These are phyloP conservation scores for Sphagnurus paluster DNA, from an alignment of 1,284 basidiomycete genomes.

Conservation along the genomic window DNA sequence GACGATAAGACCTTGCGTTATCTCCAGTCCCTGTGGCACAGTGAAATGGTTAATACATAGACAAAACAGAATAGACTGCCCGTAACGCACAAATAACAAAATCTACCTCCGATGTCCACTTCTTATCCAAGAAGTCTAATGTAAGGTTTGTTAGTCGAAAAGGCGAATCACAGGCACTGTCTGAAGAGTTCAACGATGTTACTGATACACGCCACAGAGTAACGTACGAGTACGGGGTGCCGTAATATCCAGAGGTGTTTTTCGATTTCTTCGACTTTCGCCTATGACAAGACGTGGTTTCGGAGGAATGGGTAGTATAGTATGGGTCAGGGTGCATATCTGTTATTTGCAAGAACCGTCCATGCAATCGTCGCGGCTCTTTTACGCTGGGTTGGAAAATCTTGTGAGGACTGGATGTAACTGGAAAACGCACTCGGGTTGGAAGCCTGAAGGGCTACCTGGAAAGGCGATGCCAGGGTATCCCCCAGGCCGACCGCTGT, in stretches of 20 bases:
- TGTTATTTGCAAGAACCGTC: constrained; percentile 75
- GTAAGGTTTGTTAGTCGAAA: constrained; percentile 77
- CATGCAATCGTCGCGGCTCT: constrained; percentile 57
- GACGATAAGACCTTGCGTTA: constrained; percentile 67
- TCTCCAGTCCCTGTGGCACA: constrained; percentile 80
- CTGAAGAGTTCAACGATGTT: constrained; percentile 12
- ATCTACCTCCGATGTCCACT: constrained; percentile 85
- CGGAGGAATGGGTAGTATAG: constrained; percentile 51
- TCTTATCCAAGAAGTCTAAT: constrained; percentile 76
- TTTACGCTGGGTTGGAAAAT: constrained; percentile 10
- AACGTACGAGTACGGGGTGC: constrained; percentile 60
- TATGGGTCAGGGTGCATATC: constrained; percentile 81
- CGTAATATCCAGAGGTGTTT: constrained; percentile 52
- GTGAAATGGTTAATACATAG: constrained; percentile 1
- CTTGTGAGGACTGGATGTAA: neutral
- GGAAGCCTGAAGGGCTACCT: constrained; percentile 16
- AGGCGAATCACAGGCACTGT: constrained; percentile 89
- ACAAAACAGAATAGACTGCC: neutral
- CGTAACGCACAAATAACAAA: constrained; percentile 77
- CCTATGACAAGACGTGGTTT: constrained; percentile 64
- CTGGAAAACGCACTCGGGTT: constrained; percentile 12
- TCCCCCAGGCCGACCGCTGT: constrained; percentile 12
- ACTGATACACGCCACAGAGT: constrained; percentile 4
- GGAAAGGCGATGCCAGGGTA: constrained; percentile 20
- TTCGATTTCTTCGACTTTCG: constrained; percentile 59